Conservation (phyloP, 257 asterid genomes). For the Capsicum pubescens region DNA sequence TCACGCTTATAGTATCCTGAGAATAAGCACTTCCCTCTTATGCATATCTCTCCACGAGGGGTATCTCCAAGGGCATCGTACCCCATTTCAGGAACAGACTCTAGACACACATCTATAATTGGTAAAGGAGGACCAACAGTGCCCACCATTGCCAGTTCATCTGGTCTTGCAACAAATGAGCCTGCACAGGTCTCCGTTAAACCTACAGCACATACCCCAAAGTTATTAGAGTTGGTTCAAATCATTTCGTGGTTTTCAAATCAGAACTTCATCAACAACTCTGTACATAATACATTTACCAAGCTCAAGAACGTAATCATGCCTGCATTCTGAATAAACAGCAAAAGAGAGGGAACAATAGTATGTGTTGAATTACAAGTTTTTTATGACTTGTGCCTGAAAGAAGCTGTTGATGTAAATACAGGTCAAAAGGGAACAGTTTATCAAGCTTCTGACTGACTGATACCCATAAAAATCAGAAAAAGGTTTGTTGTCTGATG, state of each 20-base stretch:
- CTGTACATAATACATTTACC: not conserved
- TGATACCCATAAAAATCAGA: not conserved
- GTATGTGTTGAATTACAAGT: not conserved
- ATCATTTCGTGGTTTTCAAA: not conserved
- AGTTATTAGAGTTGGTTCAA: not conserved
- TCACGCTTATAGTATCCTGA: slow-evolving; percentile 80
- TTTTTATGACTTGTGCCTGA: not conserved
- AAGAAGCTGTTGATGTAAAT: not conserved
- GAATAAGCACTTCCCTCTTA: slow-evolving; percentile 77
- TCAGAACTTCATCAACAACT: not conserved
- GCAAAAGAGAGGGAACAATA: not conserved
- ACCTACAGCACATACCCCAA: slow-evolving; percentile 49
- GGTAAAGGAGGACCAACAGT: slow-evolving; percentile 91
- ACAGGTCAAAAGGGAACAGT: not conserved
- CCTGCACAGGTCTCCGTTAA: slow-evolving; percentile 92
- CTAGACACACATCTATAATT: slow-evolving; percentile 66
- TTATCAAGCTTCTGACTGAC: not conserved
- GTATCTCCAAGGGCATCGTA: slow-evolving; percentile 68
- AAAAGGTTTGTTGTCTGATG: not conserved
- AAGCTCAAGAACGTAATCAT: not conserved
- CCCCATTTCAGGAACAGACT: slow-evolving; percentile 85
- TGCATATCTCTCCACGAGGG: slow-evolving; percentile 85
- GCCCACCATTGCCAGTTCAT: slow-evolving; percentile 68
- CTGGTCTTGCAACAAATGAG: slow-evolving; percentile 78
- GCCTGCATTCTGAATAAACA: not conserved